Conservation (phyloP, 306 rosid genomes). For the Cucurbita argyrosperma region DNA sequence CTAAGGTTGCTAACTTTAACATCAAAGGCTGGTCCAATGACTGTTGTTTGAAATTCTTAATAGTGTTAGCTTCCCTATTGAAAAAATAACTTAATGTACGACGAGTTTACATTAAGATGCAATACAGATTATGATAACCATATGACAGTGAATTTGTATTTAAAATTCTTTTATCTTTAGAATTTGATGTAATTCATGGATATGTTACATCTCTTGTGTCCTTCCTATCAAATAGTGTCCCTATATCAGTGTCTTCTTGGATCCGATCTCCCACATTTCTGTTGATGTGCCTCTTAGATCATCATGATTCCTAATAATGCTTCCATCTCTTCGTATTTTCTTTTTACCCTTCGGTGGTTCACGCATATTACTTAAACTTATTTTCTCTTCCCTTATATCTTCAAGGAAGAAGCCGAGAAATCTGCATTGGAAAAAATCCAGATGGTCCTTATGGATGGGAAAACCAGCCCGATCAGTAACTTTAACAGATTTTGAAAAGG, state of each 20-base stretch:
- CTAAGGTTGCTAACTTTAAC: background rate
- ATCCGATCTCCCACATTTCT: background rate
- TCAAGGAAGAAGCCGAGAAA: slow-evolving; percentile 84
- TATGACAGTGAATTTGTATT: background rate
- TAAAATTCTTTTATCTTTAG: background rate
- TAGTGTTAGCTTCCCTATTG: background rate
- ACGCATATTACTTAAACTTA: background rate
- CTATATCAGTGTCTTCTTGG: background rate
- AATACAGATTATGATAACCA: background rate
- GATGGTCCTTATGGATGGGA: slow-evolving; percentile 76
- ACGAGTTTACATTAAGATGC: background rate
- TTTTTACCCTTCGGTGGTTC: background rate
- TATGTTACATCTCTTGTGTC: background rate
- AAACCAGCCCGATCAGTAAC: slow-evolving; percentile 87
- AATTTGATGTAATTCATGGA: background rate
- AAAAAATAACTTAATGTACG: background rate
- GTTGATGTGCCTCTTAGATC: background rate
- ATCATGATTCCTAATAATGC: background rate
- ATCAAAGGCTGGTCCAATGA: background rate
- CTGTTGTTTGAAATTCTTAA: background rate
- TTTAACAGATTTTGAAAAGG: slow-evolving; percentile 65
- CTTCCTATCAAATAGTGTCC: background rate
- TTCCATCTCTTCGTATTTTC: background rate
- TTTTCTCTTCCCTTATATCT: slow-evolving; percentile 5
- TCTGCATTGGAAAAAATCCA: slow-evolving; percentile 68